phyloP scores from a whole-genome alignment of 108 stramenopile species.

The Schizochytrium sp. region DNA sequence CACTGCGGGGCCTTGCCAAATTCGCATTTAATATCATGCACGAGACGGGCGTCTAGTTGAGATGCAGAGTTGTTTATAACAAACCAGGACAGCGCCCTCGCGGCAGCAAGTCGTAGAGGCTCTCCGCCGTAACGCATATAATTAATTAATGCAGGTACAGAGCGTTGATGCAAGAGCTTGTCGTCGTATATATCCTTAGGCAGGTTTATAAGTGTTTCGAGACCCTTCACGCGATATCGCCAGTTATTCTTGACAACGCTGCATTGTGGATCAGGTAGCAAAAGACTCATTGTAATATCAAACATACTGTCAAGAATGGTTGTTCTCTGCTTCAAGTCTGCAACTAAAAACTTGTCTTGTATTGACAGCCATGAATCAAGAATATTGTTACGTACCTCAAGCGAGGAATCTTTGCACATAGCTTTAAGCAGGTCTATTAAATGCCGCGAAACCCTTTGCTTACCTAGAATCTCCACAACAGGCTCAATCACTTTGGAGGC shows the following conservation, averaged over 20 bases:
- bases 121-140: background rate
- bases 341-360: conserved; percentile 1
- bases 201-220: background rate
- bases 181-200: background rate
- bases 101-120: background rate
- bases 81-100: background rate
- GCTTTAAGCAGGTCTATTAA: background rate
- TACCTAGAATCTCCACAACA: background rate
- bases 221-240: conserved; percentile 7
- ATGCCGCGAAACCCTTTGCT: background rate
- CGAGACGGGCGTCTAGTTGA: background rate
- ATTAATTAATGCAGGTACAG: background rate
- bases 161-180: background rate
- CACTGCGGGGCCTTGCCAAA: background rate
- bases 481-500: background rate
- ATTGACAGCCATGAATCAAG: background rate
- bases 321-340: background rate
- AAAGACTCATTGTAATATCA: background rate
- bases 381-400: background rate
- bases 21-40: background rate
- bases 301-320: background rate
- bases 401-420: background rate
- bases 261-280: background rate
- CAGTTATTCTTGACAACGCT: background rate
- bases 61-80: background rate